Base-by-base conservation (phyloP, 306 rosid genomes). In the Potentilla sterilis region DNA sequence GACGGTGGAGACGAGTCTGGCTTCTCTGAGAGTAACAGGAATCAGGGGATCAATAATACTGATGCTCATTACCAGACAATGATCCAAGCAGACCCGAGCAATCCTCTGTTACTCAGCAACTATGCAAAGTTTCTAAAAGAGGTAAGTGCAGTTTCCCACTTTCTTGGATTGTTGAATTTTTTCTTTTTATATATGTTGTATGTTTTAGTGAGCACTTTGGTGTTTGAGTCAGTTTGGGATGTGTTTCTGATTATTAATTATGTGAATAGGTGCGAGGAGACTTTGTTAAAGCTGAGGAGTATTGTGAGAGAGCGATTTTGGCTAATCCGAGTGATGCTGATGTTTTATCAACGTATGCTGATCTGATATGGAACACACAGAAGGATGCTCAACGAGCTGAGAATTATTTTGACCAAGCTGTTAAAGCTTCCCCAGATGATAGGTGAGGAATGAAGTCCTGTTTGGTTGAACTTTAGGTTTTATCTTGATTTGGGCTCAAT, bases 111-210 rank as follows among this genome's bases (percentile, higher is more conserved):
- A 73, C 97, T 93, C 6, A 90, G 90, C 76, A 93, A 89, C 81
- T 93, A 91, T 74, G 98, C 94, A 4, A 94, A 84, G 87, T 94
- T 91, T 83, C 84, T 90, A 82, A 90, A 87, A 81, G 93, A 94
- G 93, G 97, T 91, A 75, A 77, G 21, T 8, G 8, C 9, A 10
- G 42, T 24, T 32, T 67, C 64, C 74, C n/a, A 77, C 72, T 67
- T 46, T 72, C 75, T 54, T 72, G 65, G 75, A n/a, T 49, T 51
- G 6, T 19, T 12, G 15, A 28, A 0, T 28, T 28, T 21, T 51
- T 35, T 10, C 4, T 69, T 34, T 34, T 32, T 6, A 3, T 62
- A 7, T 14, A 15, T 28, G 41, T 35, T n/a, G 34, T 22, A 40
- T 2, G 12, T 13, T 42, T 69, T 69, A 12, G 10, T 51, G 46